Evolutionary conservation across 371 early-diverging fungal genomes (phyloP).

Genomic region (Mucor indicus): DNA sequence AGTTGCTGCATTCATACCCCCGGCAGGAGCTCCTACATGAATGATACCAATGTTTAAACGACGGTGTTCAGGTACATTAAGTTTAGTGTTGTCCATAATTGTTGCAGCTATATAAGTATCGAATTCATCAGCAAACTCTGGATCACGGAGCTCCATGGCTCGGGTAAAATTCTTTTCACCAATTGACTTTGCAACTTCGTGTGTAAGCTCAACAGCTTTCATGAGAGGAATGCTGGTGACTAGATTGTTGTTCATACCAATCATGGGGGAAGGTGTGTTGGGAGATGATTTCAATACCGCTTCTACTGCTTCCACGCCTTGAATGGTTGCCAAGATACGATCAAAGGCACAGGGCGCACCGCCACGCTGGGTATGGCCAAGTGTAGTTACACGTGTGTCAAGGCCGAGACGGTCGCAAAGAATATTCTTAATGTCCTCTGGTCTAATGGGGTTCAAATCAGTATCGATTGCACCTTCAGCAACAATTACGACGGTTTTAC

Average conservation of each 20-base stretch:
- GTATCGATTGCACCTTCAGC: conserved; percentile 97
- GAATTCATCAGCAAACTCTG: conserved; percentile 77
- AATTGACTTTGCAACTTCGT: conserved; percentile 86
- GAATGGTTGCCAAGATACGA: conserved; percentile 92
- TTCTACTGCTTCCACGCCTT: conserved; percentile 95
- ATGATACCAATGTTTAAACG: conserved; percentile 89
- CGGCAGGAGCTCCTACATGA: conserved; percentile 95
- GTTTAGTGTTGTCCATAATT: conserved; percentile 32
- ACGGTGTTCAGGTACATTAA: conserved; percentile 35
- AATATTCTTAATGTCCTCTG: conserved; percentile 82
- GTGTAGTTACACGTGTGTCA: conserved; percentile 92
- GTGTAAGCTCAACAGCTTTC: conserved; percentile 92
- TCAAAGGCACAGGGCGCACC: conserved; percentile 95
- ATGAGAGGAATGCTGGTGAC: conserved; percentile 81
- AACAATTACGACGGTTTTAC: conserved; percentile 94
- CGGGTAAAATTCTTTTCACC: conserved; percentile 77
- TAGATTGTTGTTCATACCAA: conserved; percentile 87
- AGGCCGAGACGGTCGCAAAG: conserved; percentile 74
- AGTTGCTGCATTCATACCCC: conserved; percentile 98
- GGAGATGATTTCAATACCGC: conserved; percentile 85
- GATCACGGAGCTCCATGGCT: conserved; percentile 92
- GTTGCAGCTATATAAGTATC: conserved; percentile 58
- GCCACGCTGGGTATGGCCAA: conserved; percentile 99
- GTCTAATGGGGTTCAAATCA: conserved; percentile 84
- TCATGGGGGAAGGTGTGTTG: conserved; percentile 87